Evolutionary conservation across 257 asterid species (phyloP).

Genomic region (Marsdenia floribunda): DNA sequence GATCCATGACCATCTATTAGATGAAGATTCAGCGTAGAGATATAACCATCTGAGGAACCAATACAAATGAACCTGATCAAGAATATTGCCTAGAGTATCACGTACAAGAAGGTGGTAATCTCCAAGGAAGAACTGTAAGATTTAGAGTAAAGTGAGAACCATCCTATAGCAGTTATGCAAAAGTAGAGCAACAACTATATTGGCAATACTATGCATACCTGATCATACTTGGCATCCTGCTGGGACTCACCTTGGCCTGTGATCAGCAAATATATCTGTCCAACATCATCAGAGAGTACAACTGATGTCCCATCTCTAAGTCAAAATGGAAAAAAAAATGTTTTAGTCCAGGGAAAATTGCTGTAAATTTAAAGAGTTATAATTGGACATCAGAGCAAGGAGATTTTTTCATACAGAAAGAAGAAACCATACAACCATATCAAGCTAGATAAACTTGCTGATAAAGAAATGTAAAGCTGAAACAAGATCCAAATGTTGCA

Average conservation of each 20-base stretch:
- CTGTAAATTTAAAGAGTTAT: not conserved
- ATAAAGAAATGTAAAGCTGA: slow-evolving; percentile 1
- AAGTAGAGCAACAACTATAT: not conserved
- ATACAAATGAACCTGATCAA: slow-evolving; percentile 70
- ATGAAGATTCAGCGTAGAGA: not conserved
- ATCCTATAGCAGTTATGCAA: slow-evolving; percentile 6
- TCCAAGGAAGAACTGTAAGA: slow-evolving; percentile 90
- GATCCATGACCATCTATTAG: slow-evolving; percentile 2
- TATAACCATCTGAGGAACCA: not conserved
- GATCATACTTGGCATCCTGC: slow-evolving; percentile 95
- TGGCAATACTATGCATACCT: slow-evolving; percentile 40
- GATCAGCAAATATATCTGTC: slow-evolving; percentile 84
- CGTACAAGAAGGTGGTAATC: slow-evolving; percentile 90
- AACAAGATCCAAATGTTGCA: not conserved
- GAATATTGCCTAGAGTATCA: slow-evolving; percentile 74
- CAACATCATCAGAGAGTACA: slow-evolving; percentile 96
- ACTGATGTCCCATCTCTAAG: slow-evolving; percentile 96
- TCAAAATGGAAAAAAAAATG: slow-evolving; percentile 28
- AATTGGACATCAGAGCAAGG: not conserved
- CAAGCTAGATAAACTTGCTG: not conserved
- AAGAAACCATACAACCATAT: not conserved
- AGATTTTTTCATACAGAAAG: not conserved
- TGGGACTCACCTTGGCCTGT: slow-evolving; percentile 99
- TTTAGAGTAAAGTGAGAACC: slow-evolving; percentile 32
- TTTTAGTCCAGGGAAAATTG: slow-evolving; percentile 9